Percentiles rank a stretch among this genome's conserved stretches.
These are phyloP conservation scores for Aristolochia fimbriata DNA, from an alignment of 164 flowering plant genomes.

Conservation along the genomic window DNA sequence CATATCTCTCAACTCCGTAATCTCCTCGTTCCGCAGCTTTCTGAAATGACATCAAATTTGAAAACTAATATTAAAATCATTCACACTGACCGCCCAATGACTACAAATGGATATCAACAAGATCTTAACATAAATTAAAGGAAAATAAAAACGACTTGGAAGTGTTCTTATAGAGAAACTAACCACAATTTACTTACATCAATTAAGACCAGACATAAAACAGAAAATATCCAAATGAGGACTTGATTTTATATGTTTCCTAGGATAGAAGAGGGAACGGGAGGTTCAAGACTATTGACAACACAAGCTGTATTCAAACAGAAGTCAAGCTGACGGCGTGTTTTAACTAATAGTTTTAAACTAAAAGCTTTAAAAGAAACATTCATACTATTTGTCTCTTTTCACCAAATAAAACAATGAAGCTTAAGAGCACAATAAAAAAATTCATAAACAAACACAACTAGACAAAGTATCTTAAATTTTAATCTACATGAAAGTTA, in stretches of 20 bases:
- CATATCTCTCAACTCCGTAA: slow-evolving; percentile 85
- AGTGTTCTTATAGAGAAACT: neutral
- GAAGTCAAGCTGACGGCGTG: too few relatives aligned
- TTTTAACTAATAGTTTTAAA: too few relatives aligned
- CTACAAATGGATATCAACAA: neutral
- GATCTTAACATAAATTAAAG: neutral
- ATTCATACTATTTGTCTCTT: too few relatives aligned
- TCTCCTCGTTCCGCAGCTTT: slow-evolving; percentile 90
- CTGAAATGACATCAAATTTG: slow-evolving; percentile 20
- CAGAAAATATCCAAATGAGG: neutral
- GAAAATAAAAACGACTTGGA: neutral
- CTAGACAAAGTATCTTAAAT: too few relatives aligned
- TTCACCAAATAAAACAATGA: too few relatives aligned
- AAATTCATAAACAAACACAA: too few relatives aligned
- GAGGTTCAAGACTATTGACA: neutral
- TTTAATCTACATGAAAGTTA: too few relatives aligned
- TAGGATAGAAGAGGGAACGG: neutral
- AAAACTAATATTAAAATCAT: neutral
- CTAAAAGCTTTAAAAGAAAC: too few relatives aligned
- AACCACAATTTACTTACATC: neutral
- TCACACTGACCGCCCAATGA: neutral
- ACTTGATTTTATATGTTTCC: neutral
- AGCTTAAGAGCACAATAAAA: too few relatives aligned
- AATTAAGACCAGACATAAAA: neutral
- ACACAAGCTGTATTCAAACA: too few relatives aligned